Percentiles rank a stretch among this genome's conserved stretches.
These are phyloP conservation scores for Stenogyne calaminthoides DNA, from an alignment of 305 asterid genomes.

Conservation along the genomic window DNA sequence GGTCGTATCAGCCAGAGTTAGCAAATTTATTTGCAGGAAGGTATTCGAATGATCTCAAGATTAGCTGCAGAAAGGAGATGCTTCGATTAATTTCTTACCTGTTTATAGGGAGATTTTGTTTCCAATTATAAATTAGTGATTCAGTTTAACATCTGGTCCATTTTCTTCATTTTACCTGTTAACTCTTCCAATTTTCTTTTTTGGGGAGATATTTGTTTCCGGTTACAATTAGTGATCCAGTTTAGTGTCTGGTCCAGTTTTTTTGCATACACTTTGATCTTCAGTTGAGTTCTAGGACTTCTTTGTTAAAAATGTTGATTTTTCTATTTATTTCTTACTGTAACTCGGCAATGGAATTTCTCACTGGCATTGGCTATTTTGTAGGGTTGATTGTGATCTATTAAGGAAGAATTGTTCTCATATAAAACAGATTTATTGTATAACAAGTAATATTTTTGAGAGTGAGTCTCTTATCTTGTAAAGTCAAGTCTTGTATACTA, in stretches of 20 bases:
- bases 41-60: slow-evolving; percentile 36
- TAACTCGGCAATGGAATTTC: neutral
- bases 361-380: neutral
- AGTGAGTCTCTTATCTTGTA: too few relatives aligned
- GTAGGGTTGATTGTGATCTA: neutral
- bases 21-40: slow-evolving; percentile 69
- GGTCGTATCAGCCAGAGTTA: slow-evolving; percentile 66
- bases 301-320: neutral
- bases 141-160: slow-evolving; percentile 9
- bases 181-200: neutral
- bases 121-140: slow-evolving; percentile 2
- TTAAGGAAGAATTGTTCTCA: too few relatives aligned
- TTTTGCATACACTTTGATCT: neutral
- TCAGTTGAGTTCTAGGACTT: neutral
- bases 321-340: neutral
- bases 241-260: slow-evolving; percentile 10
- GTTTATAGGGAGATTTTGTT: neutral
- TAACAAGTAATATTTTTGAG: too few relatives aligned
- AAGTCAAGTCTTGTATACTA: too few relatives aligned
- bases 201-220: neutral
- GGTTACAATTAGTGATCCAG: slow-evolving; percentile 8
- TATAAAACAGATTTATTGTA: too few relatives aligned
- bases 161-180: too few relatives aligned
- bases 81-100: slow-evolving; percentile 15
- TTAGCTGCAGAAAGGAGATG: neutral